Conservation (phyloP, 1,284 basidiomycete species). For the Ustilago trichophora region DNA sequence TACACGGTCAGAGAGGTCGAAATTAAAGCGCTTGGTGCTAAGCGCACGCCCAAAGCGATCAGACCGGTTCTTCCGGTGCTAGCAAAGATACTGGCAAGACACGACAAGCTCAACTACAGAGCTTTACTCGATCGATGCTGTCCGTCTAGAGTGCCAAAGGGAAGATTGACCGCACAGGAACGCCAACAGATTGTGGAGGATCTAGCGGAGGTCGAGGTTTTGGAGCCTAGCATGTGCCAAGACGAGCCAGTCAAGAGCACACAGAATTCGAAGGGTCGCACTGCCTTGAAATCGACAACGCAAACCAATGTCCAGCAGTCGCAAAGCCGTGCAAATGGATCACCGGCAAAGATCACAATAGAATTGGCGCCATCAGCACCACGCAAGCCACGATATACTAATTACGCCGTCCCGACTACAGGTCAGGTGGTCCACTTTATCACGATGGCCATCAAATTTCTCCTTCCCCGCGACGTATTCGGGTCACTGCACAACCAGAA, state of each 20-base stretch:
- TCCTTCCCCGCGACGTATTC: slow-evolving; percentile 82
- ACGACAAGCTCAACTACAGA: slow-evolving; percentile 77
- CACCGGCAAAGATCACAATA: neutral
- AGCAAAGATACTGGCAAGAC: slow-evolving; percentile 75
- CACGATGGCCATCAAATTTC: slow-evolving; percentile 72
- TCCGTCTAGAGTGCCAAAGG: slow-evolving; percentile 75
- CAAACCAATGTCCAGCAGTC: neutral
- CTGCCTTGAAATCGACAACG: neutral
- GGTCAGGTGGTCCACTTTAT: slow-evolving; percentile 71
- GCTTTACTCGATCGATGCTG: slow-evolving; percentile 75
- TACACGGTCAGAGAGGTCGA: slow-evolving; percentile 76
- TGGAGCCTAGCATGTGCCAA: neutral
- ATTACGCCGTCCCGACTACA: slow-evolving; percentile 75
- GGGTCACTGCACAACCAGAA: slow-evolving; percentile 79
- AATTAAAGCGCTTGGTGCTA: slow-evolving; percentile 70
- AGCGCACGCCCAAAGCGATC: slow-evolving; percentile 78
- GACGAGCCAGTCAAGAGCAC: neutral
- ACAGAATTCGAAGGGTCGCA: neutral
- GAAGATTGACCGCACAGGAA: slow-evolving; percentile 34
- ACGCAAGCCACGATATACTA: slow-evolving; percentile 78
- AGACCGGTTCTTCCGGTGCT: slow-evolving; percentile 72
- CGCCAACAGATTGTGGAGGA: slow-evolving; percentile 80
- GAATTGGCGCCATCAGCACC: slow-evolving; percentile 7
- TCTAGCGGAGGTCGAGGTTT: slow-evolving; percentile 28
- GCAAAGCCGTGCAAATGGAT: neutral